phyloP scores from a whole-genome alignment of 192 early-diverging fungal species.

The Pilobolus umbonatus region DNA sequence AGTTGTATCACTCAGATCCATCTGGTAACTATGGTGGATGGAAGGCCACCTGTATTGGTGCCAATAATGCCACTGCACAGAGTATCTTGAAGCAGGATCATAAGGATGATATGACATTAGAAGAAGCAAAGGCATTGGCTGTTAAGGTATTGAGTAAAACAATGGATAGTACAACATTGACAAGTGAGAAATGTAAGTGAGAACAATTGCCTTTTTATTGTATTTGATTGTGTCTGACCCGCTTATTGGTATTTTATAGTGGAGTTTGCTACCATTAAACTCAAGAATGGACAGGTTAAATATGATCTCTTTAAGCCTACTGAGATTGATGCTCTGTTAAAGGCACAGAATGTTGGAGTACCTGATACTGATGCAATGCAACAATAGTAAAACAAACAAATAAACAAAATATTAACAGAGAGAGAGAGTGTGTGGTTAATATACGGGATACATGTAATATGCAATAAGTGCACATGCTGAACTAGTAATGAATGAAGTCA shows the following conservation, averaged over 20 bases:
- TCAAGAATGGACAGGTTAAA: slow-evolving; percentile 53
- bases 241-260: slow-evolving; percentile 41
- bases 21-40: slow-evolving; percentile 99
- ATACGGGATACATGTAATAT: slow-evolving; percentile 18
- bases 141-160: slow-evolving; percentile 95
- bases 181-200: slow-evolving; percentile 81
- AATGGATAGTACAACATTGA: slow-evolving; percentile 90
- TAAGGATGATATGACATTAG: slow-evolving; percentile 80
- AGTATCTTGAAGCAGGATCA: slow-evolving; percentile 96
- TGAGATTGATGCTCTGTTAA: slow-evolving; percentile 80
- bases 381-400: slow-evolving; percentile 5
- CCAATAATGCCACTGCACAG: slow-evolving; percentile 87
- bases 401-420: slow-evolving; percentile 1
- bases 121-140: slow-evolving; percentile 88
- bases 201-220: background rate
- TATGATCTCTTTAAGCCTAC: slow-evolving; percentile 66
- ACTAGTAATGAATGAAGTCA: slow-evolving; percentile 57
- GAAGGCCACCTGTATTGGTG: slow-evolving; percentile 98
- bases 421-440: background rate
- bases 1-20: slow-evolving; percentile 97
- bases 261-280: slow-evolving; percentile 85
- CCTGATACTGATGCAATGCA: slow-evolving; percentile 4
- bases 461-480: slow-evolving; percentile 32
- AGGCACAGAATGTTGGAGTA: slow-evolving; percentile 58
- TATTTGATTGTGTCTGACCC: background rate